Conservation (phyloP, 2,329 filamentous ascomycete species). For the Arthrobotrys sinensis region DNA sequence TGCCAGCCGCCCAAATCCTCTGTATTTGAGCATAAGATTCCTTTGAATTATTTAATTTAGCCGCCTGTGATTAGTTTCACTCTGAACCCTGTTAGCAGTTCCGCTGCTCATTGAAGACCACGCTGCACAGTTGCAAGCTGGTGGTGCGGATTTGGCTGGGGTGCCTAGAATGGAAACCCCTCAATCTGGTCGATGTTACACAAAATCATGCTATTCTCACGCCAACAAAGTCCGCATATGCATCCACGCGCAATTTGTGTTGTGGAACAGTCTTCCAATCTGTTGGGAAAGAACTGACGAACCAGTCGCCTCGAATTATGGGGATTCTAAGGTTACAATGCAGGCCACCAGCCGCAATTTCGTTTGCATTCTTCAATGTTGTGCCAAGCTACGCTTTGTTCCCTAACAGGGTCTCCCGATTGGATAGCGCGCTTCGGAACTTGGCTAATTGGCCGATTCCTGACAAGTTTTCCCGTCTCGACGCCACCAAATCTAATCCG, state of each 20-base stretch:
- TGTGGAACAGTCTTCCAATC: background rate
- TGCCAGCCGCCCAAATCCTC: no score
- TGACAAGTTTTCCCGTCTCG: slow-evolving; percentile 5
- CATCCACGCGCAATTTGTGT: slow-evolving; percentile 9
- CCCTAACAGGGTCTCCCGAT: slow-evolving; percentile 12
- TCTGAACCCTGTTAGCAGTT: no score
- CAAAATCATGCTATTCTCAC: slow-evolving; percentile 22
- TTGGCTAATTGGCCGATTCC: slow-evolving; percentile 9
- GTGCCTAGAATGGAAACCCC: background rate
- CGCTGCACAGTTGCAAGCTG: no score
- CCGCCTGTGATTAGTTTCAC: no score
- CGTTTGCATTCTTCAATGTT: slow-evolving; percentile 9
- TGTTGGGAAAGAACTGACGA: slow-evolving; percentile 9
- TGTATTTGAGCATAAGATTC: no score
- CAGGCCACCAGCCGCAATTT: slow-evolving; percentile 15
- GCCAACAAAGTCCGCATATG: slow-evolving; percentile 18
- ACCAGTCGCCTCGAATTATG: slow-evolving; percentile 3
- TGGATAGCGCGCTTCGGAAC: slow-evolving; percentile 50
- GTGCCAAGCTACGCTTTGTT: slow-evolving; percentile 14
- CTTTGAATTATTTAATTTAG: no score
- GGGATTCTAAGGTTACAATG: background rate
- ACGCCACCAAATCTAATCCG: slow-evolving; percentile 33
- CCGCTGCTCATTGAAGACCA: no score
- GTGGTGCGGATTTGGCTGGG: background rate
- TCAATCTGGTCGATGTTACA: slow-evolving; percentile 3